Percentiles rank a stretch among this genome's conserved stretches.
These are phyloP conservation scores for Arthroderma sp. DNA, from an alignment of 2,329 filamentous ascomycete genomes.

Conservation along the genomic window DNA sequence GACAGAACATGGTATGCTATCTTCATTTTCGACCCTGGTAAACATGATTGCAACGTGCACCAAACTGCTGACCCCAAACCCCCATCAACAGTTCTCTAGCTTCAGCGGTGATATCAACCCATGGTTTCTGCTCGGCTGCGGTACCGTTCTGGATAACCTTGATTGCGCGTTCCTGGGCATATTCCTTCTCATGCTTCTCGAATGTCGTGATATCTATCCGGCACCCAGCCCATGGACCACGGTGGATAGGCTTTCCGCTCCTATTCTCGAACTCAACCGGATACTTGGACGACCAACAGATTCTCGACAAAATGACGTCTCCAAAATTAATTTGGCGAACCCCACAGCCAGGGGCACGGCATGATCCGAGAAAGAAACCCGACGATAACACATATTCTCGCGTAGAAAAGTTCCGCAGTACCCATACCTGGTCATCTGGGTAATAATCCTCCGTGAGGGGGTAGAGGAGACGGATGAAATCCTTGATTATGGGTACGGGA, in stretches of 20 bases:
- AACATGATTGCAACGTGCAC: no score
- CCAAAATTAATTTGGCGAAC: neutral
- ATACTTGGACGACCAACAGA: neutral
- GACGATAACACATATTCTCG: neutral
- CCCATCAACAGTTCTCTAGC: no score
- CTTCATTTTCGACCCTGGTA: no score
- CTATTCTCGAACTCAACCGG: neutral
- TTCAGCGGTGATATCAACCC: no score
- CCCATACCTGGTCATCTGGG: neutral
- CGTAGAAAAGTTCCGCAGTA: conserved; percentile 1
- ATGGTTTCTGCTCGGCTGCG: no score
- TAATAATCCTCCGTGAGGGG: conserved; percentile 1
- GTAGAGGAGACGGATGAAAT: conserved; percentile 1
- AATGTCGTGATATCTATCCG: neutral
- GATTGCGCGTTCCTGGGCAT: neutral
- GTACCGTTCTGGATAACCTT: no score
- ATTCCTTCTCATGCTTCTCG: neutral
- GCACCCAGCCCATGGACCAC: conserved; percentile 1
- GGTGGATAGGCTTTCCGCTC: neutral
- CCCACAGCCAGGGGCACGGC: neutral
- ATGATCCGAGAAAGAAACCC: neutral
- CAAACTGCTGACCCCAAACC: no score
- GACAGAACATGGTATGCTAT: no score
- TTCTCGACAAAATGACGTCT: neutral
- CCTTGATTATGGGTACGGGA: neutral